Conservation (phyloP, 768 basidiomycete genomes). For the Pulveroboletus ravenelii region DNA sequence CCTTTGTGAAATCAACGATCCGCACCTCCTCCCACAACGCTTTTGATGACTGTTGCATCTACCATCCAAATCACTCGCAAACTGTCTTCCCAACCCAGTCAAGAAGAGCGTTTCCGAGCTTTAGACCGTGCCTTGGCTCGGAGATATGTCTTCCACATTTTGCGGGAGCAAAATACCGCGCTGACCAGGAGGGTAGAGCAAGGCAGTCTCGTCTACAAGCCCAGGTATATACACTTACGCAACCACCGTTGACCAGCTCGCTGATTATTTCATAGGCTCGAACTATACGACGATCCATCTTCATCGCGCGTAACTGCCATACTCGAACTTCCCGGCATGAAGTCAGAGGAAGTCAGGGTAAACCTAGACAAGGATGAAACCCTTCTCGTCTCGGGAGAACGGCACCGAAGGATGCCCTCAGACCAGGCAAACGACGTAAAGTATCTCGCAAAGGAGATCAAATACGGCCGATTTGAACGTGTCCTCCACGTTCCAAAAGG, state of each 20-base stretch:
- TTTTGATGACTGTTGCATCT: constrained; percentile 24
- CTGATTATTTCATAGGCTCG: constrained; percentile 31
- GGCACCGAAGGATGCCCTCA: constrained; percentile 15
- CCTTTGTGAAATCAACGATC: background rate
- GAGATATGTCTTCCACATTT: constrained; percentile 23
- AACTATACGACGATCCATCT: constrained; percentile 35
- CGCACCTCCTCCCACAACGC: background rate
- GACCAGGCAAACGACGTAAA: constrained; percentile 14
- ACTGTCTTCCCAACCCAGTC: constrained; percentile 20
- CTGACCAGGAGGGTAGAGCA: constrained; percentile 20
- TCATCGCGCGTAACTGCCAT: constrained; percentile 31
- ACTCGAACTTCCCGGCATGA: constrained; percentile 39
- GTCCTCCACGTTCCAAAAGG: constrained; percentile 34
- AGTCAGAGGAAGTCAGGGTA: constrained; percentile 32
- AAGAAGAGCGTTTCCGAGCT: constrained; percentile 28
- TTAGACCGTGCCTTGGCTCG: constrained; percentile 30
- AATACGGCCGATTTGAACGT: constrained; percentile 37
- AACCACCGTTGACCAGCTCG: background rate
- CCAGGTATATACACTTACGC: constrained; percentile 22
- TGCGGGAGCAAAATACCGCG: constrained; percentile 19
- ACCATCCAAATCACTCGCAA: constrained; percentile 19
- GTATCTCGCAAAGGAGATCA: constrained; percentile 35
- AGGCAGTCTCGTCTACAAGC: constrained; percentile 30
- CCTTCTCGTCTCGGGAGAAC: constrained; percentile 35
- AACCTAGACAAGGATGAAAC: constrained; percentile 27